phyloP scores from a whole-genome alignment of 192 early-diverging fungal genomes.

The Ramicandelaber brevisporus region DNA sequence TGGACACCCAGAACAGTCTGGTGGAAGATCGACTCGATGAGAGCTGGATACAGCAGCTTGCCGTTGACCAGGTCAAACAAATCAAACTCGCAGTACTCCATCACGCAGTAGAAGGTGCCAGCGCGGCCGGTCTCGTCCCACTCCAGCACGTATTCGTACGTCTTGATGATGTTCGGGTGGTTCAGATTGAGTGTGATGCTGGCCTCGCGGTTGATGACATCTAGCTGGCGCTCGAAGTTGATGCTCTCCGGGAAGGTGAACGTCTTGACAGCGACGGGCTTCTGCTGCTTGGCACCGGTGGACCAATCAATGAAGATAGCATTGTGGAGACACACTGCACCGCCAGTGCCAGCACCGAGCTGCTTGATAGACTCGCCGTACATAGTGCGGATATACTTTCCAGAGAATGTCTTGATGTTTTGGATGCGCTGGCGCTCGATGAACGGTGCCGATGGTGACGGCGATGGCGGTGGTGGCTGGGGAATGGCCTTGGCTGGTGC shows the following conservation, averaged over 20 bases:
- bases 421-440: conserved; percentile 12
- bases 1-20: conserved; percentile 34
- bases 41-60: background rate
- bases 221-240: conserved; percentile 2
- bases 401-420: no score
- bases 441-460: no score
- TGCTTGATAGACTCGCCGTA: conserved; percentile 18
- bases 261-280: conserved; percentile 2
- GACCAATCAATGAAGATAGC: conserved; percentile 2
- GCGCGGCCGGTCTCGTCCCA: no score
- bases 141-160: conserved; percentile 1
- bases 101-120: conserved; percentile 1
- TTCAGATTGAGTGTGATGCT: background rate
- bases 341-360: conserved; percentile 9
- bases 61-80: conserved; percentile 1
- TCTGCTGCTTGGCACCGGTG: background rate
- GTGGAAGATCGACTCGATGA: background rate
- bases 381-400: conserved; percentile 6
- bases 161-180: conserved; percentile 1
- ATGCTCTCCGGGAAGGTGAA: conserved; percentile 1
- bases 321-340: conserved; percentile 5
- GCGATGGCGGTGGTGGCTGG: no score
- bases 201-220: conserved; percentile 1
- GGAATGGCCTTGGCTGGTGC: no score
- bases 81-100: conserved; percentile 2